Evolutionary conservation across 306 rosid genomes (phyloP), one percentile per base, ranked within the genome.

Genomic region (Gleditsia sinensis): DNA sequence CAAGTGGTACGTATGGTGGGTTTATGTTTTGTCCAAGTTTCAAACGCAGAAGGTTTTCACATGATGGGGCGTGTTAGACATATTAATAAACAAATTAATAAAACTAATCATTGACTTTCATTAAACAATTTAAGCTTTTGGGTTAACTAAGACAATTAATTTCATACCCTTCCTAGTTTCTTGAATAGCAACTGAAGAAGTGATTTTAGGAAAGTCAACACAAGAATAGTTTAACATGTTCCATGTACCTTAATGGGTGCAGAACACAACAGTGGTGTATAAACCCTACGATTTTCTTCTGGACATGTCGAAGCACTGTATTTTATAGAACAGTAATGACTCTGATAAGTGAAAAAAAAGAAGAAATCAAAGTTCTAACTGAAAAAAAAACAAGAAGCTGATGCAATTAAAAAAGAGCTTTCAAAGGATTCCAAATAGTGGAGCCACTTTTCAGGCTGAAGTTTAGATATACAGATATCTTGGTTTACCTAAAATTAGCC

Each of bases 181-280:
- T 58, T 16, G 30, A 66, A 32, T 56, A 50, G 57, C 27, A 49
- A 40, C 46, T 34, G 74, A 60, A 78, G 39, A 71, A 63, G 33
- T 20, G 16, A 16, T 67, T 43, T 27, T 64, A 60, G 36, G 33
- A 25, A 55, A 46, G 37, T 45, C 64, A 69, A 20, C 30, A 27
- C 42, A 55, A 71, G 49, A 62, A 67, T 61, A 67, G 51, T 20
- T 32, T 34, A 13, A 14, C 24, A 77, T 49, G 68, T 28, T 21
- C 54, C 34, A 40, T 13, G 30, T 67, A 93, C 98, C 98, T 93
- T 93, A 62, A 91, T 89, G 34, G 97, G 96, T 3, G 97, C 94
- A 43, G 91, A 74, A 74, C 94, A 91, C 67, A 88, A 43, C 11
- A 81, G 76, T 25, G 97, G 97, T 42, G 88, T 83, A 81, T 48